phyloP scores from a whole-genome alignment of 495 filamentous ascomycete species.

The Penicillium verhagenii region DNA sequence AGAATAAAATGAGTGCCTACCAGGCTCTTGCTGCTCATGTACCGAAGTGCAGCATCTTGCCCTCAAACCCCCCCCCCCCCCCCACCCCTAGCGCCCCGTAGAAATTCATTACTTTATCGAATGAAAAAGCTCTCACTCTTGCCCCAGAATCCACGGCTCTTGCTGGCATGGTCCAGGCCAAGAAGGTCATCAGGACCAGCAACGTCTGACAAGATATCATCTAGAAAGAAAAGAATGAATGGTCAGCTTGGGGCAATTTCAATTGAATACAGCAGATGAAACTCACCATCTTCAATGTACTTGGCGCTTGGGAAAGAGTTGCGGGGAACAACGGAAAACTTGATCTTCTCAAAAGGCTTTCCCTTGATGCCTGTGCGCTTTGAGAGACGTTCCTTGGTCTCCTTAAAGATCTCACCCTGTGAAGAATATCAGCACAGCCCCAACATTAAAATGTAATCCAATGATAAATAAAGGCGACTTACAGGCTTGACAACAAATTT shows the following conservation, averaged over 20 bases:
- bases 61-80: conserved; percentile 23
- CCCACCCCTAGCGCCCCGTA: conserved; percentile 15
- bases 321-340: conserved; percentile 80
- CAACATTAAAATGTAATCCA: not conserved
- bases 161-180: conserved; percentile 89
- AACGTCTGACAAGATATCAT: conserved; percentile 79
- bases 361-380: conserved; percentile 92
- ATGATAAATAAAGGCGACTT: conserved; percentile 27
- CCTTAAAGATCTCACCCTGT: conserved; percentile 80
- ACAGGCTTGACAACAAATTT: conserved; percentile 83
- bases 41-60: conserved; percentile 25
- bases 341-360: conserved; percentile 98
- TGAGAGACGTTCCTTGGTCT: conserved; percentile 87
- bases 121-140: conserved; percentile 67
- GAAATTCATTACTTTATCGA: conserved; percentile 43
- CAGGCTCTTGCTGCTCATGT: conserved; percentile 27
- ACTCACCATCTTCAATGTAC: conserved; percentile 86
- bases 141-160: conserved; percentile 56
- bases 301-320: conserved; percentile 67
- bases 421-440: conserved; percentile 20
- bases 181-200: conserved; percentile 73
- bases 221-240: conserved; percentile 40
- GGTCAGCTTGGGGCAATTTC: conserved; percentile 15
- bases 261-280: not conserved
- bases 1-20: conserved; percentile 9